Evolutionary conservation across 257 asterid genomes (phyloP).

Genomic region (Nicotiana tabacum): DNA sequence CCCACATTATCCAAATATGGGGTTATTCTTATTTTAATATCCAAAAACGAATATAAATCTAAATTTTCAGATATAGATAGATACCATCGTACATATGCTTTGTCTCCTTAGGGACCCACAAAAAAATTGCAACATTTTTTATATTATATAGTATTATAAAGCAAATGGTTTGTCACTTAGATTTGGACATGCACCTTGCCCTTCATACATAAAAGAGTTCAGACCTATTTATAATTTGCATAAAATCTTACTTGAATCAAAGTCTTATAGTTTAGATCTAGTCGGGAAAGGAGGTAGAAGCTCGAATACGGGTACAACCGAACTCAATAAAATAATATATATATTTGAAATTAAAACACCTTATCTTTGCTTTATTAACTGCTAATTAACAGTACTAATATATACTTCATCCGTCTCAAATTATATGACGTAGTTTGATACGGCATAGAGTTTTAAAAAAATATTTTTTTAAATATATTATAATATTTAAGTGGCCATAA

Average conservation of each 20-base stretch:
- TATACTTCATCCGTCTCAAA: too few species aligned
- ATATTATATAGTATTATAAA: too few species aligned
- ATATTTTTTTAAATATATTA: too few species aligned
- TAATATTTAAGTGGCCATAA: too few species aligned
- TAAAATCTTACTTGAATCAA: not conserved
- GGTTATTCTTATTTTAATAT: not conserved
- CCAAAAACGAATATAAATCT: not conserved
- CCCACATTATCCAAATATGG: not conserved
- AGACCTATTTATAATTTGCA: not conserved
- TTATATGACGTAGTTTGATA: too few species aligned
- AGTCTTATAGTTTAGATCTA: too few species aligned
- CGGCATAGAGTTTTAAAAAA: too few species aligned
- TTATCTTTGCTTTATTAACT: too few species aligned
- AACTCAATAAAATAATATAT: too few species aligned
- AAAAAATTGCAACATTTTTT: not conserved
- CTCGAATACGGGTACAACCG: not conserved
- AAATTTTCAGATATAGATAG: not conserved
- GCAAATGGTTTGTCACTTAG: not conserved
- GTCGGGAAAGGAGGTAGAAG: too few species aligned
- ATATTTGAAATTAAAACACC: too few species aligned
- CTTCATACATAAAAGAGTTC: not conserved
- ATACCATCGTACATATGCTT: not conserved
- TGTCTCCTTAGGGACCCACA: not conserved
- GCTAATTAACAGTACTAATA: too few species aligned
- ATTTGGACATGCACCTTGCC: not conserved